Evolutionary conservation across 164 flowering plant genomes (phyloP).

Genomic region (Tetracentron sinense): DNA sequence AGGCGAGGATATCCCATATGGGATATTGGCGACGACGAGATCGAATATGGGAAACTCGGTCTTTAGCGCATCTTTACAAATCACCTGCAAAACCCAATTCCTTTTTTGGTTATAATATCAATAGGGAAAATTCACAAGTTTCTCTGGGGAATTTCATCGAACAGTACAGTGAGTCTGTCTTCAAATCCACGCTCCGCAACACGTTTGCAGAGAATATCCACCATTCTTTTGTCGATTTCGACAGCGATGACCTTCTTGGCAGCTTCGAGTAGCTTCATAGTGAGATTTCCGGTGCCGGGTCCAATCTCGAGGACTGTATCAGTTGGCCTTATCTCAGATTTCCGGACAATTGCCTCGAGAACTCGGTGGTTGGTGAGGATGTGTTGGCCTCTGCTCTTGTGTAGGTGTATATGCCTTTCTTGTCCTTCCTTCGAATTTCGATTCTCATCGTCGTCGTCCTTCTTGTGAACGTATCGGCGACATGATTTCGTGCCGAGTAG

Average conservation of each 20-base stretch:
- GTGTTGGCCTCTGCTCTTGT: conserved; percentile 89
- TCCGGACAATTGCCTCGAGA: conserved; percentile 67
- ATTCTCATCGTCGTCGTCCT: conserved; percentile 13
- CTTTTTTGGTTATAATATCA: neutral
- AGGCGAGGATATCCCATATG: conserved; percentile 83
- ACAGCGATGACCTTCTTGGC: conserved; percentile 64
- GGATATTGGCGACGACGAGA: conserved; percentile 87
- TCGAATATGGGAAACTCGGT: conserved; percentile 71
- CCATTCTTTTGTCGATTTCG: conserved; percentile 82
- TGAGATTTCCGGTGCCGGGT: conserved; percentile 97
- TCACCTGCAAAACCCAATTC: conserved; percentile 50
- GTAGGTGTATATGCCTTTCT: conserved; percentile 30
- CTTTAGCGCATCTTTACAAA: conserved; percentile 67
- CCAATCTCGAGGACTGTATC: conserved; percentile 91
- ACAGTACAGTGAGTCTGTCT: conserved; percentile 55
- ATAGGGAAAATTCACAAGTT: neutral
- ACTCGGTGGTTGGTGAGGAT: conserved; percentile 74
- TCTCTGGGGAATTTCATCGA: conserved; percentile 43
- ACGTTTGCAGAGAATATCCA: conserved; percentile 57
- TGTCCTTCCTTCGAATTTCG: conserved; percentile 14
- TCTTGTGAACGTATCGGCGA: neutral
- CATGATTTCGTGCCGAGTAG: conserved; percentile 3
- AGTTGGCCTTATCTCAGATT: conserved; percentile 42
- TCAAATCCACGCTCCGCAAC: conserved; percentile 47
- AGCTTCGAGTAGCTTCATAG: conserved; percentile 71